Conservation (phyloP, 306 rosid species). For the Prunus campanulata region DNA sequence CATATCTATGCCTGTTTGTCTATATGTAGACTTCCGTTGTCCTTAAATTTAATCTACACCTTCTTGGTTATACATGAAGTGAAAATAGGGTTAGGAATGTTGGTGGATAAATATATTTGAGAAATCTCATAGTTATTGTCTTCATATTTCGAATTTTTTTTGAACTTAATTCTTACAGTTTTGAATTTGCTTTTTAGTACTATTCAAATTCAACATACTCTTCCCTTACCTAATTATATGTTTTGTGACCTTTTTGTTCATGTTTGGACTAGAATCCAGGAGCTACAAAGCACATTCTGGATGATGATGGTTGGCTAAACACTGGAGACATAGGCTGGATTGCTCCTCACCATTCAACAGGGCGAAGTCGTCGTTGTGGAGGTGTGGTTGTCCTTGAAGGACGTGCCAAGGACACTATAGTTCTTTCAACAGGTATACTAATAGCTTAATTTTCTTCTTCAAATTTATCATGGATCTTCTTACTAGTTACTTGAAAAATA, state of each 20-base stretch:
- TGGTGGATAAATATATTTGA: not conserved
- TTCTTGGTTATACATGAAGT: no score
- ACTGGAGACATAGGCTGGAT: constrained; percentile 96
- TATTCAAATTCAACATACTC: not conserved
- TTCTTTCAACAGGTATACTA: constrained; percentile 75
- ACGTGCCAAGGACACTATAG: constrained; percentile 93
- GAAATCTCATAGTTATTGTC: not conserved
- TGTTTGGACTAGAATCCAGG: constrained; percentile 55
- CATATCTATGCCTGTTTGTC: no score
- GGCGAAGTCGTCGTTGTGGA: constrained; percentile 68
- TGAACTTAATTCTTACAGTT: not conserved
- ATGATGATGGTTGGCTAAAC: constrained; percentile 76
- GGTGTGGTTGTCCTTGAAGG: constrained; percentile 85
- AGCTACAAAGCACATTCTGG: constrained; percentile 64
- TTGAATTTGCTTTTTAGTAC: not conserved
- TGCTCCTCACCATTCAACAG: constrained; percentile 69
- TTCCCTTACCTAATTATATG: not conserved
- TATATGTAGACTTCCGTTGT: no score
- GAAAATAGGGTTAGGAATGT: no score
- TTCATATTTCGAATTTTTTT: not conserved
- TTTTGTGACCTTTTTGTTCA: constrained; percentile 9
- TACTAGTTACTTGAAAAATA: no score
- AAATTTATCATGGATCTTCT: not conserved
- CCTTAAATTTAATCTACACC: no score
- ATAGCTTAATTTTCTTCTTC: constrained; percentile 3